Base-by-base conservation (phyloP, 2,329 filamentous ascomycete species). In the Neonectria coccinea region DNA sequence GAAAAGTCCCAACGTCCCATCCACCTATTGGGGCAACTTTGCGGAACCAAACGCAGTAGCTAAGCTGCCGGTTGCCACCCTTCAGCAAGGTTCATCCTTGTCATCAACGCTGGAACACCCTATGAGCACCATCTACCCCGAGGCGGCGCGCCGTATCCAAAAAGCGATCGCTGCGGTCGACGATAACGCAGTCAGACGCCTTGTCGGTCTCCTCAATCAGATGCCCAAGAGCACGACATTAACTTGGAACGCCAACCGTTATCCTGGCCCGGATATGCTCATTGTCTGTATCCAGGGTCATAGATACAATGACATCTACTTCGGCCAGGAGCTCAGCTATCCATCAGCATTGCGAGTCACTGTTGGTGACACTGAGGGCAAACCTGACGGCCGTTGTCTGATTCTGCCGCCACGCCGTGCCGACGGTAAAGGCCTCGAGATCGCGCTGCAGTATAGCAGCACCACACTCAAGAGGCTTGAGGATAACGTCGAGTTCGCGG, bases 211-310 rank as follows among this genome's bases (percentile, higher is more conserved):
- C 3, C 62, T 64, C 11, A 62, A 62, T 7, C 62, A 64, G 8
- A 64, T 64, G 62, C 62, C 62, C 2, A 64, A 64, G 6, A 61
- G 42, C 7, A 64, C 62, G 10, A 52, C 44, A 1, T 47, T 64
- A 29, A 64, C 62, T 2, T 64, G 62, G 62, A 64, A 64, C 16
- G 58, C 42, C 11, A 42, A 64, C 44, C 62, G 62, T 22, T 64
- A 56, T 36, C 62, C 62, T 0, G 62, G 62, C 0, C 62, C 62
- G 1, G 62, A 64, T 27, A 62, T 64, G 57, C 62, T 64, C 2
- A 64, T 64, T n/a, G 62, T 64, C 44, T 64, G 62, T 31, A 18
- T 64, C 1, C 62, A 64, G 33, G 29, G 41, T 2, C 62, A 64
- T 8, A 27, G 11, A 12, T 64, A 51, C 1, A 62, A 64, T 5